These are phyloP conservation scores for Penicillium angulare DNA, from an alignment of 495 filamentous ascomycete species.

Conservation along the genomic window DNA sequence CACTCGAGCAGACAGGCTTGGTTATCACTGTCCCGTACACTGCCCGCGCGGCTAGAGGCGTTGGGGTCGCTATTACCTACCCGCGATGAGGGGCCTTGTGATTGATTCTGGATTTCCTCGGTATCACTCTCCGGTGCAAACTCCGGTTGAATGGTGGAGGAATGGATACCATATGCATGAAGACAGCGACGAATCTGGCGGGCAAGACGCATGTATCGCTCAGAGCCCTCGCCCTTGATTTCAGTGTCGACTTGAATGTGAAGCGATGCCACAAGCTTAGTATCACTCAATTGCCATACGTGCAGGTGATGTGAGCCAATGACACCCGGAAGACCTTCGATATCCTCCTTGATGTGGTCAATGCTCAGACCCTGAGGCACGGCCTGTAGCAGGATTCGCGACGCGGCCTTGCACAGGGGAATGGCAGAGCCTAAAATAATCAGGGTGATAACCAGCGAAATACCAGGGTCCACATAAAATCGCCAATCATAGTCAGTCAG, in stretches of 20 bases:
- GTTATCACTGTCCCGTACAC: conserved; percentile 49
- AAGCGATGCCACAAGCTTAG: conserved; percentile 85
- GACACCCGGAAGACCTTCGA: conserved; percentile 77
- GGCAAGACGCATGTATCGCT: conserved; percentile 87
- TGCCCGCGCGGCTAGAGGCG: conserved; percentile 45
- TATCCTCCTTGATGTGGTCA: conserved; percentile 89
- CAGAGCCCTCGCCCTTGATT: conserved; percentile 66
- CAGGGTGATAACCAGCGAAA: conserved; percentile 93
- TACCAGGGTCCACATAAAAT: conserved; percentile 83
- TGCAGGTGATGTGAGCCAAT: conserved; percentile 91
- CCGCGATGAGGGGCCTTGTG: conserved; percentile 25
- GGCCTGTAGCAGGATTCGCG: conserved; percentile 91
- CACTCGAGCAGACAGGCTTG: conserved; percentile 81
- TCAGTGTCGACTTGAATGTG: conserved; percentile 86
- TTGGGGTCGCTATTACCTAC: conserved; percentile 24
- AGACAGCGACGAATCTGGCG: conserved; percentile 77
- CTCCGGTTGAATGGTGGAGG: conserved; percentile 97
- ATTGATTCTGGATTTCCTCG: conserved; percentile 40
- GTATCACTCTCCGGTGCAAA: conserved; percentile 66
- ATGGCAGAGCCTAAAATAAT: conserved; percentile 92
- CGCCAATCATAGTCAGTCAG: conserved; percentile 66
- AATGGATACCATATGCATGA: conserved; percentile 94
- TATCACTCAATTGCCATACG: conserved; percentile 95
- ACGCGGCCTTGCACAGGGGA: conserved; percentile 87
- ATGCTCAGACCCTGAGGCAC: conserved; percentile 83